phyloP scores from a whole-genome alignment of 345 rosid genomes.

The Pugionium cornutum region DNA sequence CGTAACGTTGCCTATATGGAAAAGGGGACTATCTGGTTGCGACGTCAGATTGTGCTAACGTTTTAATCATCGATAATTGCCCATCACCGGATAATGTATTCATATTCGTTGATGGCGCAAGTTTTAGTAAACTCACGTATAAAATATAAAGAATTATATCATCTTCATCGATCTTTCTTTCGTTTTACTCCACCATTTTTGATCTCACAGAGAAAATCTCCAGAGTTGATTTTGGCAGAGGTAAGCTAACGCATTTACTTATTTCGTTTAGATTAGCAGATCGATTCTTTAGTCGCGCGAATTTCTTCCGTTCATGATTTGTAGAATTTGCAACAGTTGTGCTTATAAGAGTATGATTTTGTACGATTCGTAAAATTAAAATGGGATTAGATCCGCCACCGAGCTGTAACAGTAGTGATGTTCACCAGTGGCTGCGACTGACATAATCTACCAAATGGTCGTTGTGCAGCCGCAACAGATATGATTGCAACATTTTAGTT shows the following conservation, averaged over 20 bases:
- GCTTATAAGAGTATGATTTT: slow-evolving; percentile 30
- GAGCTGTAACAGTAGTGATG: too few species aligned
- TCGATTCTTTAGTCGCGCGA: slow-evolving; percentile 19
- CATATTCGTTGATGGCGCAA: slow-evolving; percentile 32
- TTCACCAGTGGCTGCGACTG: too few species aligned
- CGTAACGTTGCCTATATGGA: slow-evolving; percentile 33
- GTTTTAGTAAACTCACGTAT: slow-evolving; percentile 11
- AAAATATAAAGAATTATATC: neutral
- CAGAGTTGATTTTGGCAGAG: slow-evolving; percentile 1
- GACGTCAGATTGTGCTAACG: slow-evolving; percentile 17
- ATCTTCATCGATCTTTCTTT: slow-evolving; percentile 4
- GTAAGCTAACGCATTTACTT: slow-evolving; percentile 29
- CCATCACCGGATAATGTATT: neutral
- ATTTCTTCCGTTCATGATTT: slow-evolving; percentile 25
- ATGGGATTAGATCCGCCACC: slow-evolving; percentile 62
- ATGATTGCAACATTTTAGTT: too few species aligned
- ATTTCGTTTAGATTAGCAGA: slow-evolving; percentile 9
- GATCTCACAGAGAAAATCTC: slow-evolving; percentile 12
- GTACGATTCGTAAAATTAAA: slow-evolving; percentile 79
- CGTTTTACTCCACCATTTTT: slow-evolving; percentile 5
- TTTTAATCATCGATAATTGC: slow-evolving; percentile 28
- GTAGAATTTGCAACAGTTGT: slow-evolving; percentile 4
- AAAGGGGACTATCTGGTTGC: slow-evolving; percentile 25
- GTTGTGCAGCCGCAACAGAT: too few species aligned
- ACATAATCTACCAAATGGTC: too few species aligned